These are phyloP conservation scores for Pythium sukuiense DNA, from an alignment of 352 stramenopile genomes.

Conservation along the genomic window DNA sequence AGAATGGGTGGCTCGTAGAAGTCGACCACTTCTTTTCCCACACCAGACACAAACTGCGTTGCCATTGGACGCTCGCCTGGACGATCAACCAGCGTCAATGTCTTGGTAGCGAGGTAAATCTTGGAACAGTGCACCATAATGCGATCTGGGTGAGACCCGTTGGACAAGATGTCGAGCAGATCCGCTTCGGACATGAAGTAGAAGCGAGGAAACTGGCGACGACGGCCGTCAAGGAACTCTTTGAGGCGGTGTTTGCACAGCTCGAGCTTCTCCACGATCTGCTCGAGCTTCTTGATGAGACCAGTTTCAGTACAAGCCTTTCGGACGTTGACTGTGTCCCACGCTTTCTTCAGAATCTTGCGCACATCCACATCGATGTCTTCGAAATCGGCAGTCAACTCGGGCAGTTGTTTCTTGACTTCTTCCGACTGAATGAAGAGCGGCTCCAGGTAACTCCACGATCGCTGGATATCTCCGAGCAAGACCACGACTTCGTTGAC, in stretches of 20 bases:
- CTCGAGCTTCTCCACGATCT: conserved; percentile 92
- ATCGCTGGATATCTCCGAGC: conserved; percentile 95
- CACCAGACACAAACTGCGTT: conserved; percentile 91
- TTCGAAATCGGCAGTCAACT: conserved; percentile 93
- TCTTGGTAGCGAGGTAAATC: conserved; percentile 95
- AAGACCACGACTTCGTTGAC: conserved; percentile 94
- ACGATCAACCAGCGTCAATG: conserved; percentile 78
- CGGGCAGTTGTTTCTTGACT: conserved; percentile 94
- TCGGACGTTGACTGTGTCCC: conserved; percentile 89
- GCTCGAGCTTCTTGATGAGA: conserved; percentile 89
- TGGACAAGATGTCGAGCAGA: conserved; percentile 95
- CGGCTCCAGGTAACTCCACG: conserved; percentile 95
- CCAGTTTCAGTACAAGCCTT: conserved; percentile 88
- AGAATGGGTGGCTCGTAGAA: conserved; percentile 93
- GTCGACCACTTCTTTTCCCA: conserved; percentile 92
- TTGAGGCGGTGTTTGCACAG: conserved; percentile 94
- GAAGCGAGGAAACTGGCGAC: conserved; percentile 94
- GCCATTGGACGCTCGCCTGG: conserved; percentile 74
- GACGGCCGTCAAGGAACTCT: conserved; percentile 94
- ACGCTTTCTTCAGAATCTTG: conserved; percentile 81
- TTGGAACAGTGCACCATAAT: conserved; percentile 96
- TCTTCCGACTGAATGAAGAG: conserved; percentile 96
- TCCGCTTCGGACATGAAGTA: conserved; percentile 92
- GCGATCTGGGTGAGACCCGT: conserved; percentile 91
- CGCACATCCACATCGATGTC: conserved; percentile 94